A percentile compares a stretch with the other conserved stretches of the same genome.
These are phyloP conservation scores for Ogataea henricii DNA, from an alignment of 805 yeast species.

Conservation along the genomic window DNA sequence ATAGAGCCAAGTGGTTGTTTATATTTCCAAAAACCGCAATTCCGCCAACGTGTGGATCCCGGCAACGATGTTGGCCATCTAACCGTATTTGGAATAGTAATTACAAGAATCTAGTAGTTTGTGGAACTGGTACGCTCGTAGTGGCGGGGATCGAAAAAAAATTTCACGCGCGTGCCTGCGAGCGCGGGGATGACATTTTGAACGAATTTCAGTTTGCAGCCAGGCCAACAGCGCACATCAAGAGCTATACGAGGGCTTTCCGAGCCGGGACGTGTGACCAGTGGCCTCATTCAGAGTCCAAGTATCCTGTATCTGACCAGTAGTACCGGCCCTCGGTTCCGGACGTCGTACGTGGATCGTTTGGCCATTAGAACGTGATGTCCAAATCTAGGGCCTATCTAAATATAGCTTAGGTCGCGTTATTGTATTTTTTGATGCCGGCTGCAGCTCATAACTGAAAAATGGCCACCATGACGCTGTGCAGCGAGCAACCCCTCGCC, in stretches of 20 bases:
- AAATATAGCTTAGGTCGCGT: slow-evolving; percentile 5
- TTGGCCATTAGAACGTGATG: not conserved
- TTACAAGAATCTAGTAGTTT: not conserved
- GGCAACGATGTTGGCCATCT: not conserved
- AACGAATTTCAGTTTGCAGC: not conserved
- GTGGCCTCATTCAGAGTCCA: too few species aligned
- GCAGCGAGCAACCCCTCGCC: not conserved
- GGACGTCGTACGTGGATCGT: not conserved
- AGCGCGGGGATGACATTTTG: not conserved
- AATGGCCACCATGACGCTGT: not conserved
- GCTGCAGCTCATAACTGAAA: slow-evolving; percentile 1
- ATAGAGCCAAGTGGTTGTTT: not conserved
- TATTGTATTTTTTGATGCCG: not conserved
- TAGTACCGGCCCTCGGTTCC: too few species aligned
- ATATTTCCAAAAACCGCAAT: not conserved
- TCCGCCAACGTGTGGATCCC: not conserved
- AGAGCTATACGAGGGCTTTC: too few species aligned
- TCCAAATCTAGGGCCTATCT: not conserved
- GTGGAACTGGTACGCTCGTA: not conserved
- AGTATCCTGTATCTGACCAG: too few species aligned
- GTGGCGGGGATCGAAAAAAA: slow-evolving; percentile 1
- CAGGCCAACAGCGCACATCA: too few species aligned
- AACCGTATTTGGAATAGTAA: slow-evolving; percentile 1
- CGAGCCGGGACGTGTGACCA: too few species aligned
- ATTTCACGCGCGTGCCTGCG: slow-evolving; percentile 7